phyloP scores from a whole-genome alignment of 768 basidiomycete species.

The Pisolithus marmoratus region DNA sequence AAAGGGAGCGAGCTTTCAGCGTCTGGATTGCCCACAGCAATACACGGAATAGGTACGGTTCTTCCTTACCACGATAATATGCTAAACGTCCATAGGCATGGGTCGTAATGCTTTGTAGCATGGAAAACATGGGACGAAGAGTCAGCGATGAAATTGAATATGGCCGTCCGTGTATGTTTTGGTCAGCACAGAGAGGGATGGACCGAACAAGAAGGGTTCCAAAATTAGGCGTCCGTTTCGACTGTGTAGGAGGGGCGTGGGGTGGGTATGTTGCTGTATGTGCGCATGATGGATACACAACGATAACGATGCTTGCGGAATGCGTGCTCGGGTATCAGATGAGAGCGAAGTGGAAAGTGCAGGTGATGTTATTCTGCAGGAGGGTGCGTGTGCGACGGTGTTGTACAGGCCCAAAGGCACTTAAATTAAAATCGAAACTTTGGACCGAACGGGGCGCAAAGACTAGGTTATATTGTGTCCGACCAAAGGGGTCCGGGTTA shows the following conservation, averaged over 20 bases:
- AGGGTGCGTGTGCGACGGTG: slow-evolving; percentile 16
- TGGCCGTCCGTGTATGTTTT: slow-evolving; percentile 1
- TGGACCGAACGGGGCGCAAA: slow-evolving; percentile 4
- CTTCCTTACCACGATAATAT: slow-evolving; percentile 18
- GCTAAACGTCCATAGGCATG: slow-evolving; percentile 22
- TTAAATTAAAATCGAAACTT: slow-evolving; percentile 3
- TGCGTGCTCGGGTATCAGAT: slow-evolving; percentile 23
- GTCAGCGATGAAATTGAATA: neutral
- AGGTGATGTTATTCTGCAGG: slow-evolving; percentile 2
- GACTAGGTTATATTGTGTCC: neutral
- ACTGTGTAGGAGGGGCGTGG: slow-evolving; percentile 4
- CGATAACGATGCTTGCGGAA: slow-evolving; percentile 26
- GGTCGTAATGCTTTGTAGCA: slow-evolving; percentile 18
- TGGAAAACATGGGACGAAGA: slow-evolving; percentile 3
- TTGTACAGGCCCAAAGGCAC: slow-evolving; percentile 6
- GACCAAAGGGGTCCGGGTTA: neutral
- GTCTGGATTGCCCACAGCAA: too few species aligned
- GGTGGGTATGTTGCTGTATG: slow-evolving; percentile 24
- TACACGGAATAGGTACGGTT: slow-evolving; percentile 2
- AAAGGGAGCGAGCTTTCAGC: slow-evolving; percentile 14
- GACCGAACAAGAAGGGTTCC: slow-evolving; percentile 4
- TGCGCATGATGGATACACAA: slow-evolving; percentile 30
- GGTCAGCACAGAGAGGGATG: slow-evolving; percentile 5
- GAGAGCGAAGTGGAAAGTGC: slow-evolving; percentile 8
- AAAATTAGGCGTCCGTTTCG: slow-evolving; percentile 12